phyloP scores from a whole-genome alignment of 2,329 filamentous ascomycete species.

The Colletotrichum cuscutae region DNA sequence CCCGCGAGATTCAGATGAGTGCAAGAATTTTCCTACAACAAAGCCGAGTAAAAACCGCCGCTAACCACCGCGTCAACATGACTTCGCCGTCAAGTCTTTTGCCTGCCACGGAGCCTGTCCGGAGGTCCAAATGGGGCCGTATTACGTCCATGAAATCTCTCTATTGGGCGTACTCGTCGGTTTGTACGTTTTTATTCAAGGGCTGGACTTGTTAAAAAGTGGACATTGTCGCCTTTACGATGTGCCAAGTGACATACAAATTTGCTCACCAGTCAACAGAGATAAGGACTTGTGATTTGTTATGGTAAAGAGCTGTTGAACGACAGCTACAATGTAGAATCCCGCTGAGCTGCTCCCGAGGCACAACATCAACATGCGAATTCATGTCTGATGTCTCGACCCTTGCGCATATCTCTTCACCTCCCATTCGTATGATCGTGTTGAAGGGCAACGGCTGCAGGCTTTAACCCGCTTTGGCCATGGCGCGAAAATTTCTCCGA shows the following conservation, averaged over 20 bases:
- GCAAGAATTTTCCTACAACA: conserved; percentile 23
- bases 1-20: conserved; percentile 17
- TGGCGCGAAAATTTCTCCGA: not conserved
- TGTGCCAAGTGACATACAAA: not conserved
- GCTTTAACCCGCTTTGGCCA: not conserved
- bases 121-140: conserved; percentile 2
- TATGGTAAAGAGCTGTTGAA: not conserved
- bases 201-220: not conserved
- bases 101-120: not conserved
- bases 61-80: conserved; percentile 18
- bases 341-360: not conserved
- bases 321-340: not conserved
- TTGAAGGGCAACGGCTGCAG: not conserved
- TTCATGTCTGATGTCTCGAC: not conserved
- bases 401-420: not conserved
- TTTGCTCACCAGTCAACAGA: not conserved
- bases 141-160: conserved; percentile 12
- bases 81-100: not conserved
- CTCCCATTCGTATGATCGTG: too few relatives aligned
- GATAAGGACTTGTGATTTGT: not conserved
- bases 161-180: not conserved
- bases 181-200: not conserved
- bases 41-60: conserved; percentile 33
- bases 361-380: not conserved
- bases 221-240: not conserved